Evolutionary conservation across 2,329 filamentous ascomycete genomes (phyloP).

Genomic region (Cladosporium oxysporum): DNA sequence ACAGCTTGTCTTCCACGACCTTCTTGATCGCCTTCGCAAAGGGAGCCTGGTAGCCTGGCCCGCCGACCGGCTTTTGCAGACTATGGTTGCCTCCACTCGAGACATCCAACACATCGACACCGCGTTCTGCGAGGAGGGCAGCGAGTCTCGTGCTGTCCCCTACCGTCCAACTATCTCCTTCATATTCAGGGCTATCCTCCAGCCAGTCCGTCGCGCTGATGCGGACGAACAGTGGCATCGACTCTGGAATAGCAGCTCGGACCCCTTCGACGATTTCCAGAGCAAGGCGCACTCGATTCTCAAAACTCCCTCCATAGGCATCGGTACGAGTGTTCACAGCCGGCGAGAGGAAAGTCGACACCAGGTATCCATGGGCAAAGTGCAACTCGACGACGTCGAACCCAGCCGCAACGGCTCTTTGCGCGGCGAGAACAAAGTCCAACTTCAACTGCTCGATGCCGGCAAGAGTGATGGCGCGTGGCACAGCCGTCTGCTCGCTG

Average conservation of each 20-base stretch:
- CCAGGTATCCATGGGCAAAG: constrained; percentile 51
- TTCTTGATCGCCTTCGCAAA: constrained; percentile 72
- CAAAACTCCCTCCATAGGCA: constrained; percentile 45
- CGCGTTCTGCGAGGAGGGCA: constrained; percentile 47
- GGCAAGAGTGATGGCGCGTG: constrained; percentile 66
- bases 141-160: constrained; percentile 67
- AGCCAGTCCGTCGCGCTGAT: constrained; percentile 14
- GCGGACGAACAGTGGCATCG: constrained; percentile 1
- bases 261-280: constrained; percentile 43
- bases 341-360: constrained; percentile 47
- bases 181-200: background rate
- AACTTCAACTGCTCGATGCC: constrained; percentile 68
- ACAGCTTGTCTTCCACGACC: constrained; percentile 67
- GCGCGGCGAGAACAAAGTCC: constrained; percentile 63
- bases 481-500: constrained; percentile 60
- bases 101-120: constrained; percentile 82
- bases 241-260: constrained; percentile 39
- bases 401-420: constrained; percentile 58
- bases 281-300: constrained; percentile 46
- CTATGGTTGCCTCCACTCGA: constrained; percentile 72
- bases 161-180: constrained; percentile 42
- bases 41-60: constrained; percentile 71
- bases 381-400: constrained; percentile 80
- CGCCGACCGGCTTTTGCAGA: constrained; percentile 55
- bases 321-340: constrained; percentile 47